phyloP scores from a whole-genome alignment of 768 basidiomycete species.

The Coprinopsis strossmayeri region DNA sequence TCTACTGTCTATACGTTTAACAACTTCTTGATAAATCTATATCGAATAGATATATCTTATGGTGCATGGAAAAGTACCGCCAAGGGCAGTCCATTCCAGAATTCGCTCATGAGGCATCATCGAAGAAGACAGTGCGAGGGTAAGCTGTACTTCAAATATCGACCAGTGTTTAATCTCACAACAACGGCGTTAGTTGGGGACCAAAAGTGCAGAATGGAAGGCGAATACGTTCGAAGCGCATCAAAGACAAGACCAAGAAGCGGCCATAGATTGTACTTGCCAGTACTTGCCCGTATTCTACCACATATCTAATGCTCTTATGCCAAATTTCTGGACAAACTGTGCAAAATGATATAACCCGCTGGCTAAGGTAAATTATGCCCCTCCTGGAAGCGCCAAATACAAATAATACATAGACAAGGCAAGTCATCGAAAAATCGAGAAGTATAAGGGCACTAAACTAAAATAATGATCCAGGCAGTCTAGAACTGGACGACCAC shows the following conservation, averaged over 20 bases:
- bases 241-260: conserved; percentile 26
- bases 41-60: conserved; percentile 63
- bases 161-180: no score
- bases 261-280: background rate
- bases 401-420: no score
- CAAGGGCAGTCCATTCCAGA: conserved; percentile 43
- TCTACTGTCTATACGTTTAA: conserved; percentile 6
- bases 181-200: conserved; percentile 75
- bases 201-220: conserved; percentile 71
- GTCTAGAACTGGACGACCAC: no score
- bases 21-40: background rate
- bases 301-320: background rate
- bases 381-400: no score
- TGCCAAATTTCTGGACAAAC: no score
- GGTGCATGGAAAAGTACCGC: conserved; percentile 81
- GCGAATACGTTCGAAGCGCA: conserved; percentile 59
- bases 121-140: conserved; percentile 82
- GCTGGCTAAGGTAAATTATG: no score
- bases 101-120: conserved; percentile 58
- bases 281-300: background rate
- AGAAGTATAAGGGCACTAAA: no score
- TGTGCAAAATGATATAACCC: no score
- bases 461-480: no score
- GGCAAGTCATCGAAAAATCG: no score
- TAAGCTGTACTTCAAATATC: conserved; percentile 34